Evolutionary conservation across 129 eudicot genomes (phyloP), one percentile per base, ranked within the genome.

Genomic region (Smallanthus sonchifolius): DNA sequence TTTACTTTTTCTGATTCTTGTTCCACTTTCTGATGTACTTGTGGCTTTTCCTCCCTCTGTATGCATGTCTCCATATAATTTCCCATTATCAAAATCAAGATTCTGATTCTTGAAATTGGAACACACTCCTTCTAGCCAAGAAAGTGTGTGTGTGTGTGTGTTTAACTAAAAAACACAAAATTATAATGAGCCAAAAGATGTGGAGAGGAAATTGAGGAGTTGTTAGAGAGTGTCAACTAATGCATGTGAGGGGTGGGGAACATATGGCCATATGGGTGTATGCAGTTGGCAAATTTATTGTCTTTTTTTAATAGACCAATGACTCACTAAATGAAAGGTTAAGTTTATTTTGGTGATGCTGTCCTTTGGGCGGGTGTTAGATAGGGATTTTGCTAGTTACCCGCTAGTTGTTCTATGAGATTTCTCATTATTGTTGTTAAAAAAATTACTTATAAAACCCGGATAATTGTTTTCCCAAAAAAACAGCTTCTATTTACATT

Each of bases 11-110:
- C 62, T 3, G 6, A 42, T 35, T 70, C 75, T 65, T 54, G 80
- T 48, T 44, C 75, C 17, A n/a, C 56, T 55, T 48, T n/a, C 5
- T 78, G 15, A 10, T 24, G 28, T 65, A 16, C 40, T 36, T 54
- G 68, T 75, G 52, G 77, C 32, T 75, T 63, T 55, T 76, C 69
- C 7, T 74, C 75, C 65, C 52, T 81, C 35, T 64, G 54, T 60
- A 51, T 67, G 81, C 85, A 79, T 47, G 83, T 82, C 4, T 90
- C 84, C 70, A 91, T 79, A 72, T 85, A 84, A 56, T 91, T 91
- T 69, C 97, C 97, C 97, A 91, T 90, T 72, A 30, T 65, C 68
- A 64, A 44, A 72, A 63, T 63, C 77, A 78, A 78, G 73, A 78
- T 61, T 55, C 38, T 77, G 78, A 20, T 37, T 60, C 60, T 38